A percentile compares a stretch with the other conserved stretches of the same genome.
These are phyloP conservation scores for Pseudogymnoascus sp. DNA, from an alignment of 2,329 filamentous ascomycete species.

Conservation along the genomic window DNA sequence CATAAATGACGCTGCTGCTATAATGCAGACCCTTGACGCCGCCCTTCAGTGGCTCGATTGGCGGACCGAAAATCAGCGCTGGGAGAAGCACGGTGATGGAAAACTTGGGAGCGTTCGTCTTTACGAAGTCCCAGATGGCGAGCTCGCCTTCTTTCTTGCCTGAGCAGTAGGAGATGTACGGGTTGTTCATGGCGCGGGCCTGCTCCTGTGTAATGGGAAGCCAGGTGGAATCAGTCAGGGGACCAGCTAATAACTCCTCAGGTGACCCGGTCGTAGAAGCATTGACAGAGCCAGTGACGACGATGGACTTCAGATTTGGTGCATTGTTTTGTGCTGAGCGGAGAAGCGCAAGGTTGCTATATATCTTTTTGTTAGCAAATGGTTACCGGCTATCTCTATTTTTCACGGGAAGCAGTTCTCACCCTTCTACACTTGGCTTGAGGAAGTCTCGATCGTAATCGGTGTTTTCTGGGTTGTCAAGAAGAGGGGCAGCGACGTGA, in stretches of 20 bases:
- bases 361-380: not conserved
- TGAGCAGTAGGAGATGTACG: slow-evolving; percentile 25
- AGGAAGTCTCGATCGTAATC: slow-evolving; percentile 29
- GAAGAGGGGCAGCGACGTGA: slow-evolving; percentile 28
- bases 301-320: slow-evolving; percentile 26
- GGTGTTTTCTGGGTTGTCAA: slow-evolving; percentile 23
- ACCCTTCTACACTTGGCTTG: slow-evolving; percentile 24
- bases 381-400: not conserved
- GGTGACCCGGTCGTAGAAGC: slow-evolving; percentile 22
- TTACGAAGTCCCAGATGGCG: slow-evolving; percentile 26
- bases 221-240: slow-evolving; percentile 22
- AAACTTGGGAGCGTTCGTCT: slow-evolving; percentile 19
- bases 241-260: slow-evolving; percentile 21
- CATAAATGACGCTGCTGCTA: slow-evolving; percentile 22
- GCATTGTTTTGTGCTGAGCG: slow-evolving; percentile 24
- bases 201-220: slow-evolving; percentile 21
- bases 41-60: slow-evolving; percentile 22
- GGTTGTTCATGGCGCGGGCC: slow-evolving; percentile 21
- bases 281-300: slow-evolving; percentile 26
- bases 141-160: slow-evolving; percentile 26
- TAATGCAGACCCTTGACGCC: slow-evolving; percentile 23
- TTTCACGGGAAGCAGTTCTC: slow-evolving; percentile 4
- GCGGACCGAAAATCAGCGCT: slow-evolving; percentile 25
- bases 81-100: slow-evolving; percentile 24
- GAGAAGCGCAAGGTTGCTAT: slow-evolving; percentile 25